A percentile compares a stretch with the other conserved stretches of the same genome.
Conservation (phyloP, 148 eudicot species). For the Spergularia bocconei region DNA sequence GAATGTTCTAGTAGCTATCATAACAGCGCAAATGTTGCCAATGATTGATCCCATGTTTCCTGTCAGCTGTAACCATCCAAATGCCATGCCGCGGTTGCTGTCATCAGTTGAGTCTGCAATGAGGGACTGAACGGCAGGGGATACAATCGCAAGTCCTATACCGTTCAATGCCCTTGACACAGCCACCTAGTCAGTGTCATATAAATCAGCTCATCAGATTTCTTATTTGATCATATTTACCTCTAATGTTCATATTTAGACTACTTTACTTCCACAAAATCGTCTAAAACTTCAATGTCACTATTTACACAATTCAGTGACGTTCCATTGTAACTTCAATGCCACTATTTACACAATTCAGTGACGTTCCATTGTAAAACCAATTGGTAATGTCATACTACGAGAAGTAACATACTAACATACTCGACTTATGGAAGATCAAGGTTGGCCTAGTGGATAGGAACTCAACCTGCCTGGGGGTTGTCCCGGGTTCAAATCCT, state of each 20-base stretch:
- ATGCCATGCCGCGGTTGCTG: conserved; percentile 79
- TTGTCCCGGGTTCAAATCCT: too few relatives aligned
- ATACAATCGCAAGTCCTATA: conserved; percentile 83
- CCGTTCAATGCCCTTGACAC: conserved; percentile 85
- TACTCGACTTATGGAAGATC: too few relatives aligned
- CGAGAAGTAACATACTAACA: too few relatives aligned
- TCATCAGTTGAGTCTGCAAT: conserved; percentile 93
- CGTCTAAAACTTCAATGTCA: not conserved
- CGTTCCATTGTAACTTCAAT: too few relatives aligned
- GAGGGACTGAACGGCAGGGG: conserved; percentile 78
- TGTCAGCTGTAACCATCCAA: conserved; percentile 78
- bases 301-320: too few relatives aligned
- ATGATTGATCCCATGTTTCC: conserved; percentile 70
- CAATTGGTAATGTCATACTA: too few relatives aligned
- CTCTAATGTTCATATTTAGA: too few relatives aligned
- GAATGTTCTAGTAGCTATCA: conserved; percentile 67
- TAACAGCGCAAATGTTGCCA: conserved; percentile 60
- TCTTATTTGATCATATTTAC: too few relatives aligned
- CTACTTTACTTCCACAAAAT: too few relatives aligned
- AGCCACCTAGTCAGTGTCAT: conserved; percentile 53
- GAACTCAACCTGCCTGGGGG: too few relatives aligned
- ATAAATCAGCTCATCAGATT: not conserved
- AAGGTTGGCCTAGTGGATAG: too few relatives aligned
- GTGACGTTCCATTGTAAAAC: too few relatives aligned
- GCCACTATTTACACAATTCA: not conserved